Base-by-base conservation (phyloP, 1,284 basidiomycete species). In the Taiwanofungus camphoratus region DNA sequence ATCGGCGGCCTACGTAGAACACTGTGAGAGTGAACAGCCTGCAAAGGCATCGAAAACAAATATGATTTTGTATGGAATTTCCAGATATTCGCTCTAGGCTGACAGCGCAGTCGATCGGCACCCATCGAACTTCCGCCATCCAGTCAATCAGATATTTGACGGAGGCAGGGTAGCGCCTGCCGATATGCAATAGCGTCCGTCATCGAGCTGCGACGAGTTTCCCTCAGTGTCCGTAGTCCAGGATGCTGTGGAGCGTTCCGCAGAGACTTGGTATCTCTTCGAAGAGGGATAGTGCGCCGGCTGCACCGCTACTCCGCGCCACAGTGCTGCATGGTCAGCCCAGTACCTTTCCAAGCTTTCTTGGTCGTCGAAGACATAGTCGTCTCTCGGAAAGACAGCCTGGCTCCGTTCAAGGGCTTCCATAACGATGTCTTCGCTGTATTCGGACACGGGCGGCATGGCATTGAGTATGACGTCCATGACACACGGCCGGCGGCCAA, bases 181-280 rank as follows among this genome's bases (percentile, higher is more conserved):
- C n/a, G n/a, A n/a, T n/a, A n/a, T n/a, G n/a, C n/a, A n/a, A n/a
- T n/a, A n/a, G n/a, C 18, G 32, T 34, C 12, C 12, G 18, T 34
- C 32, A 11, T 11, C 32, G 12, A 24, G 27, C 5, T 5, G 13
- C 4, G 38, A 29, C 38, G 26, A 16, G 24, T 20, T 30, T 36
- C 44, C 26, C 38, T 43, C 47, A 24, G 42, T 49, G 46, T 42
- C 48, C 21, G 45, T 56, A 46, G 61, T 52, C 69, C 69, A 70
- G 39, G 50, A 51, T 31, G 58, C 65, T 39, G 70, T 73, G 42
- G 67, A 74, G 39, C 72, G 70, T 59, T 73, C 71, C 48, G 66
- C 66, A 48, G 71, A 75, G 23, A 71, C 60, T 33, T 66, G 66
- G 54, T 68, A 71, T 33, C 64, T 57, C 26, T 41, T 43, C 33